A percentile compares a stretch with the other conserved stretches of the same genome.
Conservation (phyloP, 2,329 filamentous ascomycete genomes). For the Fusarium protoensiforme region DNA sequence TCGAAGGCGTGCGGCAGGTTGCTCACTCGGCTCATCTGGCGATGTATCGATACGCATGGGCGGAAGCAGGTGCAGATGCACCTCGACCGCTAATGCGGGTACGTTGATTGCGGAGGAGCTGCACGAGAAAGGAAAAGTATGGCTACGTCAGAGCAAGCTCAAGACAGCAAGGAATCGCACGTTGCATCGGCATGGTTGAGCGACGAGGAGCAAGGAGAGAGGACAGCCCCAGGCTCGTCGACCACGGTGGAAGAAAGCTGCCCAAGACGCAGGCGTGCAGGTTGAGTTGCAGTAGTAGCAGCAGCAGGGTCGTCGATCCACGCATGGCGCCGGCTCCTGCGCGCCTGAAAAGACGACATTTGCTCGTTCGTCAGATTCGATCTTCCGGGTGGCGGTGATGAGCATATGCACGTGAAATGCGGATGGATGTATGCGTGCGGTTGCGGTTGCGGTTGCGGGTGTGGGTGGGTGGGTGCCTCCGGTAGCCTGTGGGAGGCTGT, state of each 20-base stretch:
- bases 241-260: slow-evolving; percentile 1
- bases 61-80: neutral
- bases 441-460: slow-evolving; percentile 15
- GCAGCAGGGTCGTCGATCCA: slow-evolving; percentile 35
- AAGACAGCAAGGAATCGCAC: slow-evolving; percentile 5
- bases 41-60: slow-evolving; percentile 4
- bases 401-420: slow-evolving; percentile 35
- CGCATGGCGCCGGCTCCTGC: slow-evolving; percentile 27
- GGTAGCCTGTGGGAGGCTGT: slow-evolving; percentile 26
- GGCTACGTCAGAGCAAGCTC: slow-evolving; percentile 20
- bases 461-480: slow-evolving; percentile 25
- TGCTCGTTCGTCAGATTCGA: slow-evolving; percentile 27
- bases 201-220: slow-evolving; percentile 2
- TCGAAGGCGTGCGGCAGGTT: slow-evolving; percentile 11
- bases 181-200: slow-evolving; percentile 20
- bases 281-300: slow-evolving; percentile 18
- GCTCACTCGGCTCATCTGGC: slow-evolving; percentile 1
- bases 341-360: slow-evolving; percentile 14
- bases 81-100: neutral
- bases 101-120: slow-evolving; percentile 7
- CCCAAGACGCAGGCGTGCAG: slow-evolving; percentile 16
- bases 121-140: slow-evolving; percentile 7
- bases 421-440: slow-evolving; percentile 26
- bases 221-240: neutral
- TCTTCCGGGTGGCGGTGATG: slow-evolving; percentile 39